Percentiles rank a stretch among this genome's conserved stretches.
These are phyloP conservation scores for Lachancea cidri DNA, from an alignment of 805 yeast genomes.

Conservation along the genomic window DNA sequence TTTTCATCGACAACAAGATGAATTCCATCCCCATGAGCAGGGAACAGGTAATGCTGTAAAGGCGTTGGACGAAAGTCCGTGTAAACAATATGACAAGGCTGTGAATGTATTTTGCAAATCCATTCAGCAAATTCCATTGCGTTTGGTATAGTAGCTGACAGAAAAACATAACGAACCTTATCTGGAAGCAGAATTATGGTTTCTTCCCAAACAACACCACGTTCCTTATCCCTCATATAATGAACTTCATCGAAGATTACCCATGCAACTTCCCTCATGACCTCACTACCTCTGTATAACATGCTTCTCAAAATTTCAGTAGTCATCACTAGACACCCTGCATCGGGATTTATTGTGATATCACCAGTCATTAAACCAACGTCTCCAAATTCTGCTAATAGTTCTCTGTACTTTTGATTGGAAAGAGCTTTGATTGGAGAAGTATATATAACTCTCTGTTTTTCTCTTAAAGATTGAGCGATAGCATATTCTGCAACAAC, in stretches of 20 bases:
- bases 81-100: slow-evolving; percentile 97
- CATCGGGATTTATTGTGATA: slow-evolving; percentile 97
- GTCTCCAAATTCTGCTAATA: slow-evolving; percentile 89
- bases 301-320: slow-evolving; percentile 95
- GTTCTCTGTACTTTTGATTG: slow-evolving; percentile 89
- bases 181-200: slow-evolving; percentile 94
- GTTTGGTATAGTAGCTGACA: slow-evolving; percentile 96
- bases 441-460: slow-evolving; percentile 91
- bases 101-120: slow-evolving; percentile 91
- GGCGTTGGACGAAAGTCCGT: slow-evolving; percentile 99
- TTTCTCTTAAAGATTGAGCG: slow-evolving; percentile 87
- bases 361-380: slow-evolving; percentile 99
- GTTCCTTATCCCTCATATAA: slow-evolving; percentile 94
- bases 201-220: slow-evolving; percentile 99
- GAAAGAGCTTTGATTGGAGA: slow-evolving; percentile 94
- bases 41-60: slow-evolving; percentile 92
- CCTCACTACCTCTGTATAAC: slow-evolving; percentile 96
- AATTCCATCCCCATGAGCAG: slow-evolving; percentile 98
- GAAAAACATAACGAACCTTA: slow-evolving; percentile 87
- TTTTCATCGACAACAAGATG: slow-evolving; percentile 97
- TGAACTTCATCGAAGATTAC: slow-evolving; percentile 98
- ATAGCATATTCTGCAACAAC: slow-evolving; percentile 97
- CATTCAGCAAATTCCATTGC: slow-evolving; percentile 99
- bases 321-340: slow-evolving; percentile 97
- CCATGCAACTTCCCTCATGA: slow-evolving; percentile 99